These are phyloP conservation scores for Tausonia pullulans DNA, from an alignment of 1,284 basidiomycete species.

Conservation along the genomic window DNA sequence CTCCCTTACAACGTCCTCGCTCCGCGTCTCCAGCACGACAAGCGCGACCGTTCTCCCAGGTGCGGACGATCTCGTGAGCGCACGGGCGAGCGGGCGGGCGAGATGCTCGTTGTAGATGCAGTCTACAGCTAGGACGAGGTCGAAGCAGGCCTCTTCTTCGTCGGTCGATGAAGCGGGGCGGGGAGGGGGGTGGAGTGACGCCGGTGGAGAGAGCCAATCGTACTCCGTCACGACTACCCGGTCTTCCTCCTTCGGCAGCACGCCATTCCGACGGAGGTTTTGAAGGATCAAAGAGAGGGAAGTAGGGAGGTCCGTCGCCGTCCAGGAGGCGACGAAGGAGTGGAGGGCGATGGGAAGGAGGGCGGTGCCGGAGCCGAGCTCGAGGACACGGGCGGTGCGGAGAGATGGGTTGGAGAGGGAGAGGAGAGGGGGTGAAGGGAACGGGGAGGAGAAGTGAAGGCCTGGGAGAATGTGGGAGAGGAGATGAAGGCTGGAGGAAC, in stretches of 20 bases:
- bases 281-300: conserved; percentile 17
- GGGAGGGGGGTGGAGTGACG: background rate
- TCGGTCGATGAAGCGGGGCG: background rate
- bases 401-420: background rate
- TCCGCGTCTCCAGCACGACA: conserved; percentile 13
- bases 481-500: background rate
- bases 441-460: background rate
- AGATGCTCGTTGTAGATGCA: conserved; percentile 22
- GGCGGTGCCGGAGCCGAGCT: conserved; percentile 22
- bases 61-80: conserved; percentile 13
- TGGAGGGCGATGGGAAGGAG: conserved; percentile 19
- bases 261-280: conserved; percentile 16
- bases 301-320: conserved; percentile 19
- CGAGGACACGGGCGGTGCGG: conserved; percentile 16
- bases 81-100: conserved; percentile 14
- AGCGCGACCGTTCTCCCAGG: conserved; percentile 8
- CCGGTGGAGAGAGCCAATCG: background rate
- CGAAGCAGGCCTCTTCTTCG: background rate
- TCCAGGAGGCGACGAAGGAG: conserved; percentile 17
- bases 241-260: background rate
- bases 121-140: conserved; percentile 20
- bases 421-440: background rate
- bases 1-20: background rate
- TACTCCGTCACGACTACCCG: background rate
- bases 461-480: background rate